These are phyloP conservation scores for Cercospora berteroae DNA, from an alignment of 2,329 filamentous ascomycete species.

Conservation along the genomic window DNA sequence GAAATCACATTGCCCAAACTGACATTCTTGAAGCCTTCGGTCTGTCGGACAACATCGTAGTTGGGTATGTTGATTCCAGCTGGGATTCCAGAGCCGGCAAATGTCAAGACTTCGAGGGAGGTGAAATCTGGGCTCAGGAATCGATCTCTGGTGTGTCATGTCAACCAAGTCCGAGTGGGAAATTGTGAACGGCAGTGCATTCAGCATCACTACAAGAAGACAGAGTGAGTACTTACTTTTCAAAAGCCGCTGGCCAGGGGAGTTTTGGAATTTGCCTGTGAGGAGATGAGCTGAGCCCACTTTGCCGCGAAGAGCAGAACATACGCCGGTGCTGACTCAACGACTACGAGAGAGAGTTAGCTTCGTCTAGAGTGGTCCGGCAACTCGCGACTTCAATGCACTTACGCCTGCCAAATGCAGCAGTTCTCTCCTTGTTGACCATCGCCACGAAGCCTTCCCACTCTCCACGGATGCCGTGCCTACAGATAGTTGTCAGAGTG, in stretches of 20 bases:
- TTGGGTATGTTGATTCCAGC: conserved; percentile 52
- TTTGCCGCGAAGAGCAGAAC: not conserved
- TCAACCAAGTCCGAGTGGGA: not conserved
- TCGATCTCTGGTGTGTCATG: conserved; percentile 56
- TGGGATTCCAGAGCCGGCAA: conserved; percentile 63
- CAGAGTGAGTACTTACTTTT: conserved; percentile 58
- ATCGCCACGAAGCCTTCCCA: conserved; percentile 55
- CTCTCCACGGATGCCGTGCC: conserved; percentile 52
- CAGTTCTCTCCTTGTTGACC: conserved; percentile 87
- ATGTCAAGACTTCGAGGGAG: conserved; percentile 84
- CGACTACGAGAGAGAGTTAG: conserved; percentile 50
- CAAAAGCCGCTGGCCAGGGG: conserved; percentile 84
- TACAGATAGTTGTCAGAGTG: not conserved
- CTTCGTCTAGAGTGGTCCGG: not conserved
- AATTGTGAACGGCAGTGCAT: no score
- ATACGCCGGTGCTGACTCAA: conserved; percentile 67
- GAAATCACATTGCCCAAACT: conserved; percentile 89
- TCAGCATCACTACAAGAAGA: not conserved
- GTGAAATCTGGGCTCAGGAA: conserved; percentile 96
- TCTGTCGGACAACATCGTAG: conserved; percentile 76
- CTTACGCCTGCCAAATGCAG: conserved; percentile 68
- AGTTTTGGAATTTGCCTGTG: conserved; percentile 73
- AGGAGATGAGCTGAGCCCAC: not conserved
- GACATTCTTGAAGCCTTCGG: conserved; percentile 87
- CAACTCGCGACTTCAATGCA: not conserved